Evolutionary conservation across 371 early-diverging fungal species (phyloP).

Genomic region (Batrachochytrium dendrobatidis): DNA sequence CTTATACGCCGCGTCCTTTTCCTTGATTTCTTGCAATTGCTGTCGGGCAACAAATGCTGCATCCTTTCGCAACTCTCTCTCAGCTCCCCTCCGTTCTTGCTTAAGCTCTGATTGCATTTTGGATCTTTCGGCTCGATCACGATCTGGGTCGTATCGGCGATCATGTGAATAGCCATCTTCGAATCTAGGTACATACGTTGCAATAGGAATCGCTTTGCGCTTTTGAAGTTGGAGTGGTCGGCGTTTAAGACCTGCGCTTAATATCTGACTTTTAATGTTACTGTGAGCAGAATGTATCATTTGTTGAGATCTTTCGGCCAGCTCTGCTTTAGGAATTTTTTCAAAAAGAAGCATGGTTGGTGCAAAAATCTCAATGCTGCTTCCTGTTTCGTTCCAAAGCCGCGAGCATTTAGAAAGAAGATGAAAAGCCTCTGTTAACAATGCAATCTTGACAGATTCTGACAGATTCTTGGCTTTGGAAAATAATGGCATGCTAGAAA

Average conservation of each 20-base stretch:
- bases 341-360: background rate
- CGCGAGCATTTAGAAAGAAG: conserved; percentile 8
- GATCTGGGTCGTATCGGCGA: conserved; percentile 62
- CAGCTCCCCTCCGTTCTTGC: conserved; percentile 87
- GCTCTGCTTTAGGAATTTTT: background rate
- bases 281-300: background rate
- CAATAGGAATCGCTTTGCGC: conserved; percentile 83
- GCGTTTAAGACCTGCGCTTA: conserved; percentile 23
- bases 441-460: conserved; percentile 8
- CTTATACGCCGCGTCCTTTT: conserved; percentile 75
- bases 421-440: conserved; percentile 13
- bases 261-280: conserved; percentile 26
- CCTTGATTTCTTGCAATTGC: conserved; percentile 57
- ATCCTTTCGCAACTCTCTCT: conserved; percentile 91
- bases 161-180: conserved; percentile 65
- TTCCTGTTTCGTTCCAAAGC: conserved; percentile 2
- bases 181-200: conserved; percentile 84
- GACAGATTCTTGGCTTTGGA: background rate
- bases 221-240: conserved; percentile 73
- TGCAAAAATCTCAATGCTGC: conserved; percentile 6
- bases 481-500: background rate
- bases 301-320: background rate
- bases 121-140: conserved; percentile 61
- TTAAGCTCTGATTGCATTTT: conserved; percentile 73
- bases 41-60: conserved; percentile 76